Percentiles rank a stretch among this genome's conserved stretches.
Conservation (phyloP, 371 early-diverging fungal species). For the Circinella minor region DNA sequence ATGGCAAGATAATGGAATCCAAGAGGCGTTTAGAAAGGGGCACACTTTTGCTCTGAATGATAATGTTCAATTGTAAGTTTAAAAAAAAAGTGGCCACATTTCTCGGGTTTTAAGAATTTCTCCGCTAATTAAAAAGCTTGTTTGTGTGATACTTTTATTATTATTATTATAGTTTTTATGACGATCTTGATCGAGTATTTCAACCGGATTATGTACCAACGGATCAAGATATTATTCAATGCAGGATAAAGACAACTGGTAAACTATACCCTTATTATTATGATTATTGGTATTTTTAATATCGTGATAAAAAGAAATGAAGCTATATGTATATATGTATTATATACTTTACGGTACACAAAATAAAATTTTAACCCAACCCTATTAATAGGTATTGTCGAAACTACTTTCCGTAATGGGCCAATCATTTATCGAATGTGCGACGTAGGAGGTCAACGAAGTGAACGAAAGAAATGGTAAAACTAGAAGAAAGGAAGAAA, state of each 20-base stretch:
- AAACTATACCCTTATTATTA: constrained; percentile 25
- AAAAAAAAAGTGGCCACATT: neutral
- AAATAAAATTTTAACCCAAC: too few relatives aligned
- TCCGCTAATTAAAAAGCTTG: neutral
- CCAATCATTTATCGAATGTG: constrained; percentile 84
- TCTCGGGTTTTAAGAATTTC: neutral
- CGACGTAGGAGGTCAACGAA: constrained; percentile 95
- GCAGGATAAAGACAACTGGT: constrained; percentile 53
- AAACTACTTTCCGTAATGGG: constrained; percentile 84
- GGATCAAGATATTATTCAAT: constrained; percentile 87
- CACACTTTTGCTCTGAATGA: constrained; percentile 86
- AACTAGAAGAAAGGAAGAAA: too few relatives aligned
- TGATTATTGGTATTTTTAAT: neutral
- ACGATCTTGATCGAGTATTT: constrained; percentile 81
- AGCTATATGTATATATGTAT: too few relatives aligned
- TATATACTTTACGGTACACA: too few relatives aligned
- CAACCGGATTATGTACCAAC: constrained; percentile 77
- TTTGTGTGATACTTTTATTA: neutral
- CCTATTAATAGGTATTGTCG: constrained; percentile 73
- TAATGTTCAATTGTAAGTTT: constrained; percentile 73
- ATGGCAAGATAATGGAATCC: constrained; percentile 78
- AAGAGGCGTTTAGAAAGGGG: constrained; percentile 64
- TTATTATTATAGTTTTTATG: constrained; percentile 71
- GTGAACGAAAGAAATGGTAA: constrained; percentile 89
- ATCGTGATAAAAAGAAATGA: too few relatives aligned